Conservation (phyloP, 192 early-diverging fungal genomes). For the Paraglomus occultum region DNA sequence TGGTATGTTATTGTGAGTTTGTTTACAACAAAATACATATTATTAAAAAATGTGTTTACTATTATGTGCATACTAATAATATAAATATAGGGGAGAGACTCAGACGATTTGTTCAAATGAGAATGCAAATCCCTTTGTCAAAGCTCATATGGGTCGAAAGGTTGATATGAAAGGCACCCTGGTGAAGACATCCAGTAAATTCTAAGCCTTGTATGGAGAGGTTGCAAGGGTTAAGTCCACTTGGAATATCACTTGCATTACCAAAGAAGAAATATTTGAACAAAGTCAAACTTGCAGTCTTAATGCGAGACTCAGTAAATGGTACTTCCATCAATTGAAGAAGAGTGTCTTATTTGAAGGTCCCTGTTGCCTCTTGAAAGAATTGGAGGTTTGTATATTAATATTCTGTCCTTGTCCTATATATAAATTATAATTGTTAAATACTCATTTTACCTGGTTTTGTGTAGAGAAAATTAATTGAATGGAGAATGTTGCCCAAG, state of each 20-base stretch:
- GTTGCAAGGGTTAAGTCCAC: slow-evolving; percentile 1
- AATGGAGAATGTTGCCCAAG: neutral
- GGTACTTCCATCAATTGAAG: slow-evolving; percentile 5
- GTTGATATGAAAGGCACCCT: slow-evolving; percentile 15
- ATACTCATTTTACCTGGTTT: slow-evolving; percentile 1
- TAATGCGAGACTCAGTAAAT: slow-evolving; percentile 5
- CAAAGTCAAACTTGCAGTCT: slow-evolving; percentile 14
- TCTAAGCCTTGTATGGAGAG: slow-evolving; percentile 1
- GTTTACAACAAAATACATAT: neutral
- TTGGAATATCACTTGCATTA: slow-evolving; percentile 6
- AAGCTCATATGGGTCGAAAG: neutral
- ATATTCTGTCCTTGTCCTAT: neutral
- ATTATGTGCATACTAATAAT: too few species aligned
- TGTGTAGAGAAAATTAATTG: neutral
- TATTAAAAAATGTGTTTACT: slow-evolving; percentile 6
- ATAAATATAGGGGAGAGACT: slow-evolving; percentile 18
- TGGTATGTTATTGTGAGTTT: slow-evolving; percentile 1
- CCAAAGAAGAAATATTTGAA: slow-evolving; percentile 4
- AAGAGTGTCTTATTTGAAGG: slow-evolving; percentile 8
- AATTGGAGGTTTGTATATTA: slow-evolving; percentile 20
- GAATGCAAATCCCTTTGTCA: slow-evolving; percentile 3
- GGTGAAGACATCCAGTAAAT: neutral
- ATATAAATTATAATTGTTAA: neutral
- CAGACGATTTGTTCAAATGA: slow-evolving; percentile 3
- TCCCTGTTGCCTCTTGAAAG: slow-evolving; percentile 17